Base-by-base conservation (phyloP, 1,284 basidiomycete species). In the Ceratobasidium sp. region DNA sequence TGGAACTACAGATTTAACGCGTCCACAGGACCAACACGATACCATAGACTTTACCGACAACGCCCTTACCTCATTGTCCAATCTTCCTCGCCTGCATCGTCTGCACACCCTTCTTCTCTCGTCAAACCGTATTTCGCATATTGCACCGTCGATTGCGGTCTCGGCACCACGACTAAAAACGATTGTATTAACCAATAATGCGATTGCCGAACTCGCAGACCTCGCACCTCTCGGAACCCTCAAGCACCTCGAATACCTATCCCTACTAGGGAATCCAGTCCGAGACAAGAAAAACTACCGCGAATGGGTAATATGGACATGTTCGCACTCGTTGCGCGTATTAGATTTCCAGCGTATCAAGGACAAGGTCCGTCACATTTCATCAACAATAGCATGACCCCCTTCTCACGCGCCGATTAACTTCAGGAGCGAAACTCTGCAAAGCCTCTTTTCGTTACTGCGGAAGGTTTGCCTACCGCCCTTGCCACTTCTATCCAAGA, bases 31-130 rank as follows among this genome's bases (percentile, higher is more conserved):
- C 85, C 95, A 91, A 84, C 94, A 92, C 82, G 98, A 94, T 87
- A 88, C 91, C 75, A 93, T 99, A 80, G 97, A 99, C 85, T 87
- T 98, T 73, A 98, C 96, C 73, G 94, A 98, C 85, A 99, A 99
- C 82, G 91, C 95, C 75, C 93, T 99, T 83, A 85, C 90, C 75
- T 88, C 89, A 8, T 89, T 99, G 61, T 91, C 93, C 77, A 95
- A 95, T 85, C 84, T 98, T 75, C 91, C 95, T 69, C 85, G 94
- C 76, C 86, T 95, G 79, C 88, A 90, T 83, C 89, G 93, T 77
- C 85, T 97, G 41, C 86, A 87, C 74, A 92, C 92, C 0, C 86
- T 97, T 70, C 87, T 93, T 57, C 88, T 96, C 73, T 89, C 93
- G 75, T 96, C 96, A 83, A 97, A 97, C 83, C 89, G 93, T 80